Conservation (phyloP, 495 filamentous ascomycete genomes). For the Penicillium pulvis region DNA sequence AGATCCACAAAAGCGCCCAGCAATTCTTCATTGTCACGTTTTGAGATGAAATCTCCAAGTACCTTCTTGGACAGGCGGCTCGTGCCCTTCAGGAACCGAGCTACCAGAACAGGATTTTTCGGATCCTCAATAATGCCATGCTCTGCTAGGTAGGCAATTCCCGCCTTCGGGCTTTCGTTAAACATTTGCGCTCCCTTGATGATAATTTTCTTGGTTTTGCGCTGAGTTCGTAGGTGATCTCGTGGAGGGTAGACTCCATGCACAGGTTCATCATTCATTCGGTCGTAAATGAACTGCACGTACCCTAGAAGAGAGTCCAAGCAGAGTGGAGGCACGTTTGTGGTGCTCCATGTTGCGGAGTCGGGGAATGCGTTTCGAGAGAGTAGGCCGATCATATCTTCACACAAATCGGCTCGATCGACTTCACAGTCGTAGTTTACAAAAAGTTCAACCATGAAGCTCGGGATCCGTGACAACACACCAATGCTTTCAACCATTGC, state of each 20-base stretch:
- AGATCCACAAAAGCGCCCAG: conserved; percentile 80
- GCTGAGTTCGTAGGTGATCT: conserved; percentile 63
- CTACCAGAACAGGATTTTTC: conserved; percentile 70
- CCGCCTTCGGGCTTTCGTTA: conserved; percentile 90
- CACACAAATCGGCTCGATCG: conserved; percentile 88
- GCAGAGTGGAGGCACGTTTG: conserved; percentile 94
- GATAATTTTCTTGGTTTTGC: conserved; percentile 80
- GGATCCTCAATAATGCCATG: conserved; percentile 81
- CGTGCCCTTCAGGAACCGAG: conserved; percentile 82
- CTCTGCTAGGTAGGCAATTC: conserved; percentile 80
- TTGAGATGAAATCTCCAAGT: conserved; percentile 90
- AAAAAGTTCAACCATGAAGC: conserved; percentile 92
- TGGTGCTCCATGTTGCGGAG: conserved; percentile 98
- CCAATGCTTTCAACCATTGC: conserved; percentile 98
- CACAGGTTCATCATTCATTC: conserved; percentile 69
- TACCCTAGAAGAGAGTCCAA: conserved; percentile 89
- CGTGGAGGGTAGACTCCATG: conserved; percentile 69
- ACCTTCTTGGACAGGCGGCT: conserved; percentile 85
- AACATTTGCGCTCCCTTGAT: conserved; percentile 89
- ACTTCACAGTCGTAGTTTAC: conserved; percentile 98
- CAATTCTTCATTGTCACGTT: conserved; percentile 78
- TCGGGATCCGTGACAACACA: conserved; percentile 85
- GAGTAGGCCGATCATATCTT: conserved; percentile 90
- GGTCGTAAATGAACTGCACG: conserved; percentile 86
- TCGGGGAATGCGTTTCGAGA: conserved; percentile 95